These are phyloP conservation scores for Artemisia annua DNA, from an alignment of 129 eudicot species.

Conservation along the genomic window DNA sequence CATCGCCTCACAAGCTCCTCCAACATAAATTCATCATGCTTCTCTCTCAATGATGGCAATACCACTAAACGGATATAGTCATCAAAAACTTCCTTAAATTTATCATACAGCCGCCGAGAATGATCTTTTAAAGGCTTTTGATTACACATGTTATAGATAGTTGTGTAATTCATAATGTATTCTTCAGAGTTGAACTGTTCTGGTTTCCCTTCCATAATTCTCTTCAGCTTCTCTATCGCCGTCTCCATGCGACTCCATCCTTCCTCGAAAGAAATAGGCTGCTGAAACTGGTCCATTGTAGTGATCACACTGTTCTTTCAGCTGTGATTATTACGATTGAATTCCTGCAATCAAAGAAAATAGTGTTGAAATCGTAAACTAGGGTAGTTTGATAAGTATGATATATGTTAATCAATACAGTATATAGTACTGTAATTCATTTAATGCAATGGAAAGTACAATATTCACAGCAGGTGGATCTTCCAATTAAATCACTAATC, in stretches of 20 bases:
- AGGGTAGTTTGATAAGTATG: no score
- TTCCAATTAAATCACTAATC: no score
- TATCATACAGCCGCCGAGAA: slow-evolving; percentile 74
- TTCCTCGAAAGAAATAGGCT: slow-evolving; percentile 41
- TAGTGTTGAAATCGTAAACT: no score
- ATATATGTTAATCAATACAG: no score
- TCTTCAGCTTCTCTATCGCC: slow-evolving; percentile 60
- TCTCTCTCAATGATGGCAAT: slow-evolving; percentile 52
- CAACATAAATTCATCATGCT: slow-evolving; percentile 61
- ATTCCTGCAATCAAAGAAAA: no score
- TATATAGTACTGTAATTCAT: no score
- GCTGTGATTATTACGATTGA: no score
- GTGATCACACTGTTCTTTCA: slow-evolving; percentile 13
- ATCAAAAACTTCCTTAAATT: slow-evolving; percentile 62
- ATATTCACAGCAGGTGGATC: no score
- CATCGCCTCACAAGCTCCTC: slow-evolving; percentile 62
- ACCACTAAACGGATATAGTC: slow-evolving; percentile 62
- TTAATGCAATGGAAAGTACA: no score
- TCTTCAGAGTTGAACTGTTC: slow-evolving; percentile 66
- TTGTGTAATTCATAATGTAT: slow-evolving; percentile 63
- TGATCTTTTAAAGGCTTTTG: slow-evolving; percentile 62
- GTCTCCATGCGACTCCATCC: slow-evolving; percentile 62
- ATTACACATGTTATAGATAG: slow-evolving; percentile 78
- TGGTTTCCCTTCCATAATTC: slow-evolving; percentile 51
- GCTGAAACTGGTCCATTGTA: slow-evolving; percentile 23